These are phyloP conservation scores for Stemphylium vesicarium DNA, from an alignment of 2,329 filamentous ascomycete species.

Conservation along the genomic window DNA sequence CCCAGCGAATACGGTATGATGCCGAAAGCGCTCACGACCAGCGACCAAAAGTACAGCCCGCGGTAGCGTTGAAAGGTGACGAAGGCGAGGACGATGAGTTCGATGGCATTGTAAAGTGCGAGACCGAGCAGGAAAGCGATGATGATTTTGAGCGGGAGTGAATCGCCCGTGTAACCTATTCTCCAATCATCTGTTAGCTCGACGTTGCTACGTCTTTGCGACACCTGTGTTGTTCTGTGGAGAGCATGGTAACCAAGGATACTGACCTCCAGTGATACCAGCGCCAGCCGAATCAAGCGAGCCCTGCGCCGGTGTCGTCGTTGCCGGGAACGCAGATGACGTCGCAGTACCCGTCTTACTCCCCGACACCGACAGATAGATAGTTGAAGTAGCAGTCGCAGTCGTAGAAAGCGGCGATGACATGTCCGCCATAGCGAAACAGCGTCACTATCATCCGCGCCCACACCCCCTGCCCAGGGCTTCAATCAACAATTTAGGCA, in stretches of 20 bases:
- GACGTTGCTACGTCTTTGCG: no score
- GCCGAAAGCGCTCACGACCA: conserved; percentile 53
- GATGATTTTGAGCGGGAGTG: conserved; percentile 38
- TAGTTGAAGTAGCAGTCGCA: background rate
- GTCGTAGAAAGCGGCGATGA: conserved; percentile 16
- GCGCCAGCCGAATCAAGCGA: conserved; percentile 35
- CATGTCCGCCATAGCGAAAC: no score
- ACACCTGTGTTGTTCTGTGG: no score
- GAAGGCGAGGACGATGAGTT: conserved; percentile 56
- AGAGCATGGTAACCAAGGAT: background rate
- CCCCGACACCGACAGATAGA: background rate
- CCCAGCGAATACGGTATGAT: conserved; percentile 57
- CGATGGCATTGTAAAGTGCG: conserved; percentile 51
- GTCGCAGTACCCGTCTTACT: conserved; percentile 10
- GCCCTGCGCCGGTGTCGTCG: conserved; percentile 38
- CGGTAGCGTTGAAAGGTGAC: conserved; percentile 56
- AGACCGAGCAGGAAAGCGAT: conserved; percentile 48
- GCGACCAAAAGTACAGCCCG: conserved; percentile 59
- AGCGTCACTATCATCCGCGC: no score
- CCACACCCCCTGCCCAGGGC: no score
- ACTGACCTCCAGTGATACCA: conserved; percentile 42
- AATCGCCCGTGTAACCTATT: conserved; percentile 42
- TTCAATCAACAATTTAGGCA: no score
- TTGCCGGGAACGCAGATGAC: conserved; percentile 12
- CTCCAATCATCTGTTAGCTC: no score